phyloP scores from a whole-genome alignment of 2,329 filamentous ascomycete species.

The Stemphylium vesicarium region DNA sequence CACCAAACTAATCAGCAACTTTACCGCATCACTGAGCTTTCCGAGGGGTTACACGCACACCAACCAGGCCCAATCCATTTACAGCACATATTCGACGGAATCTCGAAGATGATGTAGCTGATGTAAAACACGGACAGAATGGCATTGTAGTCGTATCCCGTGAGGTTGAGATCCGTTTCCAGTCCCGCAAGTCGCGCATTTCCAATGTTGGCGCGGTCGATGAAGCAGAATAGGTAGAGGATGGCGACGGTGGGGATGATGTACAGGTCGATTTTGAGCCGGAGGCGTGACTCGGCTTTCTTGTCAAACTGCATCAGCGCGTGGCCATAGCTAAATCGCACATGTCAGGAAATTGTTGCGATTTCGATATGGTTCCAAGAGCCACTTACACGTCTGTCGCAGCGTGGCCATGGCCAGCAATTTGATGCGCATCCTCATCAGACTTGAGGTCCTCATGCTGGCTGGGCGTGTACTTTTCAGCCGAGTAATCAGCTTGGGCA shows the following conservation, averaged over 20 bases:
- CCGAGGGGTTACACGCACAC: constrained; percentile 47
- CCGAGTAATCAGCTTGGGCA: not conserved
- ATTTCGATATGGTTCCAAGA: not conserved
- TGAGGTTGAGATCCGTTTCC: constrained; percentile 65
- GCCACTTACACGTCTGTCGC: constrained; percentile 40
- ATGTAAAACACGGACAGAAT: constrained; percentile 74
- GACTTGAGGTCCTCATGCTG: constrained; percentile 39
- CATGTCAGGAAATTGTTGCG: constrained; percentile 7
- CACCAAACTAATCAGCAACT: not conserved
- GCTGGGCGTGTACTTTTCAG: constrained; percentile 26
- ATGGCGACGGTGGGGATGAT: constrained; percentile 70
- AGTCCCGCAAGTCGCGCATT: constrained; percentile 72
- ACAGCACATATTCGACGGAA: constrained; percentile 71
- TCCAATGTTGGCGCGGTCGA: constrained; percentile 77
- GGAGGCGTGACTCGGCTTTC: constrained; percentile 63
- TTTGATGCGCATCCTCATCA: constrained; percentile 30
- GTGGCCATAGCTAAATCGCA: constrained; percentile 37
- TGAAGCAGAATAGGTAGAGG: constrained; percentile 76
- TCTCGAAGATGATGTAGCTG: constrained; percentile 66
- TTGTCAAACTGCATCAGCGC: constrained; percentile 57
- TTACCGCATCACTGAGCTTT: not conserved
- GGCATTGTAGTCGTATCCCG: constrained; percentile 71
- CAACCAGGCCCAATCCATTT: constrained; percentile 75
- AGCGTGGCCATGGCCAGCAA: constrained; percentile 37
- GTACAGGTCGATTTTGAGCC: constrained; percentile 69